Evolutionary conservation across 2,329 filamentous ascomycete species (phyloP).

Genomic region (Hypocrella siamensis): DNA sequence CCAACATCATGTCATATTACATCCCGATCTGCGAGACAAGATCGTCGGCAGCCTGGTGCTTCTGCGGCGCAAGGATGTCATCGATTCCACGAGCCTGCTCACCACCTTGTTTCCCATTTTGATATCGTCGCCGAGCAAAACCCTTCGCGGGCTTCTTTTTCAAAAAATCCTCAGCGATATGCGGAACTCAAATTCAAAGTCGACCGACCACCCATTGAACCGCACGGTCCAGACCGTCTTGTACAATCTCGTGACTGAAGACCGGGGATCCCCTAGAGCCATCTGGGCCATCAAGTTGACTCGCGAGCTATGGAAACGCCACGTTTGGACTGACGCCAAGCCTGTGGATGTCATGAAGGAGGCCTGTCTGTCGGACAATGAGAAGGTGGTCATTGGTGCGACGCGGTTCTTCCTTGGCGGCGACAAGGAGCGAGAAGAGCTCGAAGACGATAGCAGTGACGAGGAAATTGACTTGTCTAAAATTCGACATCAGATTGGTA

Average conservation of each 20-base stretch:
- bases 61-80: conserved; percentile 76
- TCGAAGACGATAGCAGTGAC: conserved; percentile 77
- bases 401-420: conserved; percentile 92
- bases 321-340: conserved; percentile 89
- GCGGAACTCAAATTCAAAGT: conserved; percentile 71
- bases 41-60: conserved; percentile 81
- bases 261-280: conserved; percentile 70
- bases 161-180: conserved; percentile 84
- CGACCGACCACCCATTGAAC: conserved; percentile 85
- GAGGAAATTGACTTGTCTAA: conserved; percentile 66
- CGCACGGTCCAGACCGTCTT: conserved; percentile 84
- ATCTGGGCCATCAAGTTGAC: conserved; percentile 95
- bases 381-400: conserved; percentile 78
- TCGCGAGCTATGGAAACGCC: conserved; percentile 87
- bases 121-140: conserved; percentile 82
- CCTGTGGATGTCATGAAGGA: conserved; percentile 98
- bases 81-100: conserved; percentile 70
- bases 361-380: conserved; percentile 73
- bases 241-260: conserved; percentile 78
- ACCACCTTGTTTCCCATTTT: conserved; percentile 92
- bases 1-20: conserved; percentile 67
- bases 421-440: conserved; percentile 87
- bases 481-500: conserved; percentile 68
- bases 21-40: conserved; percentile 81
- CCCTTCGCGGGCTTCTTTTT: conserved; percentile 68